Base-by-base conservation (phyloP, 352 stramenopile species). In the Discostella stelligera region DNA sequence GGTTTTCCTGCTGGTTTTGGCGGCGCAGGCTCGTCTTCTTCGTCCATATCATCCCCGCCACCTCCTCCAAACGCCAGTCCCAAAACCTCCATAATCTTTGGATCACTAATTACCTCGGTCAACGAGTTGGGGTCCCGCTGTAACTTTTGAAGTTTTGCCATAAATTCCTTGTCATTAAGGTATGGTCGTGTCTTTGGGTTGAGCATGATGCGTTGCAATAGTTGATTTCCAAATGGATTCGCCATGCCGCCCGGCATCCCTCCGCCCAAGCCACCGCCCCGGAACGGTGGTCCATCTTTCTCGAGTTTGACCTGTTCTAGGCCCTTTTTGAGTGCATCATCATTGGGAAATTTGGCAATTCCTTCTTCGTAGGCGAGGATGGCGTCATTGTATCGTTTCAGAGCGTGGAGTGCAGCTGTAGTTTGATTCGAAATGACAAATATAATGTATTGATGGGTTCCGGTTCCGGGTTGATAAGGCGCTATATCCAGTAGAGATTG, bases 191-290 rank as follows among this genome's bases (percentile, higher is more conserved):
- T 80, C 74, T 88, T 85, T 13, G 87, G 87, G 82, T 94, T 82
- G 37, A 89, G 56, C 16, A 83, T 81, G 67, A 93, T 93, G 56
- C 86, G 72, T 65, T 94, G 91, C 71, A 99, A 95, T 86, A 99
- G 97, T 71, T 98, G 90, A n/a, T 95, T 94, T 0, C 95, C 95
- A 81, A 99, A 98, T 11, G 97, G 89, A 48, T 89, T 95, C 18
- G 83, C 92, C 69, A 98, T 85, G 39, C 93, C 95, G 81, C 93
- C n/a, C 67, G 37, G 37, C 37, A 44, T 44, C 7, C 37, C 83
- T 14, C 50, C 70, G 21, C 50, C 37, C 48, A 60, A 74, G 79
- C 88, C 72, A 94, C 93, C 76, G 90, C 85, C 20, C 94, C 93
- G 14, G 20, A 44, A 65, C 37, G 71, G 66, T 56, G 84, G 72